A percentile compares a stretch with the other conserved stretches of the same genome.
Conservation (phyloP, 176 grass and related monocot species). For the Oryza punctata region DNA sequence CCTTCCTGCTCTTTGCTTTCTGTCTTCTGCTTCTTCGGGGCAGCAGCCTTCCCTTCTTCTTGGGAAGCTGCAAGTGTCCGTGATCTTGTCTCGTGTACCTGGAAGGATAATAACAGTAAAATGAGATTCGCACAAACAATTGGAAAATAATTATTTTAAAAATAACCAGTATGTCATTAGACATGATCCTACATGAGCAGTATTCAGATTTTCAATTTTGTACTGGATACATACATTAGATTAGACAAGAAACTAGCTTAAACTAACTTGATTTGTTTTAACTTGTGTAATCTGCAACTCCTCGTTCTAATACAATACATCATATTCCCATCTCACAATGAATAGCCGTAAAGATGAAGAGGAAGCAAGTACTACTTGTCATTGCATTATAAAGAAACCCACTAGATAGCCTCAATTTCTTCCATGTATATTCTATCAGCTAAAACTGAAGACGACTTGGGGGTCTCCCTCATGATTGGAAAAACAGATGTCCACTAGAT, state of each 20-base stretch:
- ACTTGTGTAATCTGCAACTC: neutral
- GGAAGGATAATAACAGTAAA: slow-evolving; percentile 7
- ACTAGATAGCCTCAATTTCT: neutral
- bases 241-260: too few species aligned
- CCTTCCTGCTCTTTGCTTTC: slow-evolving; percentile 45
- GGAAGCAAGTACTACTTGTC: neutral
- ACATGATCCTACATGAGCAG: neutral
- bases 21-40: slow-evolving; percentile 40
- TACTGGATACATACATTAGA: neutral
- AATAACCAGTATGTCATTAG: neutral
- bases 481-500: neutral
- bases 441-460: neutral
- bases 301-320: neutral
- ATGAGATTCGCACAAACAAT: neutral
- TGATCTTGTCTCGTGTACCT: slow-evolving; percentile 73
- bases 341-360: neutral
- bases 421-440: neutral
- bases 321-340: neutral
- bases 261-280: neutral
- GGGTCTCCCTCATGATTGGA: neutral
- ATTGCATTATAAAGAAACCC: neutral
- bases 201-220: neutral
- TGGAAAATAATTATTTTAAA: neutral
- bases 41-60: slow-evolving; percentile 60
- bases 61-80: slow-evolving; percentile 43